A percentile compares a stretch with the other conserved stretches of the same genome.
Evolutionary conservation across 352 stramenopile genomes (phyloP).

Genomic region (Phytophthora hibernalis): DNA sequence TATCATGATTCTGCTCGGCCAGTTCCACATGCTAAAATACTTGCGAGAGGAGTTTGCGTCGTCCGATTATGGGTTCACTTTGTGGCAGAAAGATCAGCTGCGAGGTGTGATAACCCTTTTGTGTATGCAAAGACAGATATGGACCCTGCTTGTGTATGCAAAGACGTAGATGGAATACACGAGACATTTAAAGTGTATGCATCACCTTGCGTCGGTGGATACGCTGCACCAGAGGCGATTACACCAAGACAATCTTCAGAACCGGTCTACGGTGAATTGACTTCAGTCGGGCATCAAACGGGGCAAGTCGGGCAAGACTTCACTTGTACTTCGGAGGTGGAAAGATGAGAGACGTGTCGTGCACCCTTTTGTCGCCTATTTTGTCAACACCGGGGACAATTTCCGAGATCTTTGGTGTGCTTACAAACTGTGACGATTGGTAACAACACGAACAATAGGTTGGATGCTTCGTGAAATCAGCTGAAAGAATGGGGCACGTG

Average conservation of each 20-base stretch:
- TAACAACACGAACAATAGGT: not conserved
- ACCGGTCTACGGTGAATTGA: not conserved
- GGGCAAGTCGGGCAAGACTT: not conserved
- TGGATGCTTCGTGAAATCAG: not conserved
- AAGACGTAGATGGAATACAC: not conserved
- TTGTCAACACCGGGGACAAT: not conserved
- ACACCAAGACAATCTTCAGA: not conserved
- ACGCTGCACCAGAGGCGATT: not conserved
- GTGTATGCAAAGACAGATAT: too few relatives aligned
- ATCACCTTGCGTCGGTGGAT: not conserved
- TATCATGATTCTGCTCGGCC: slow-evolving; percentile 26
- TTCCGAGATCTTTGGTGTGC: not conserved
- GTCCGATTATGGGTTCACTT: slow-evolving; percentile 15
- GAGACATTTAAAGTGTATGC: not conserved
- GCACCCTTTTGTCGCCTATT: not conserved
- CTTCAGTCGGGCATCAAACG: not conserved
- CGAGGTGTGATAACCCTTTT: not conserved
- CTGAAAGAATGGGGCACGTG: not conserved
- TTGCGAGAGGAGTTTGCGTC: slow-evolving; percentile 20
- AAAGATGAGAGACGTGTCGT: not conserved
- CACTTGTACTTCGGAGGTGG: too few relatives aligned
- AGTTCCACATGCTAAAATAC: slow-evolving; percentile 41
- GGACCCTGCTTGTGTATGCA: not conserved
- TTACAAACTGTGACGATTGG: not conserved
- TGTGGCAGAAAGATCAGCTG: not conserved